These are phyloP conservation scores for Leccinellum luteum DNA, from an alignment of 768 basidiomycete species.

Conservation along the genomic window DNA sequence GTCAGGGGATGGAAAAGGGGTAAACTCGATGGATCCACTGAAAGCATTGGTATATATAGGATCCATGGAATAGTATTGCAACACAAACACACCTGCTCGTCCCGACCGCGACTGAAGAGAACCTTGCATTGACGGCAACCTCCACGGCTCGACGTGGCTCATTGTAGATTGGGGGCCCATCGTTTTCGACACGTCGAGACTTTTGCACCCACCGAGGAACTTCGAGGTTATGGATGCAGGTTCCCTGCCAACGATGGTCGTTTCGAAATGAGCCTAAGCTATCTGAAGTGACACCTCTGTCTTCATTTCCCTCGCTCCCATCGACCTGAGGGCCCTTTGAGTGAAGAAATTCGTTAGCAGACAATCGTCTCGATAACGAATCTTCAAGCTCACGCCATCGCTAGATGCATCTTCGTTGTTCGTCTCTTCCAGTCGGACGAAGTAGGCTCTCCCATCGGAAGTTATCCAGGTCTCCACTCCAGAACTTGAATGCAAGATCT, in stretches of 20 bases:
- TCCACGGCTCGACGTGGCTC: constrained; percentile 66
- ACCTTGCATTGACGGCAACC: constrained; percentile 72
- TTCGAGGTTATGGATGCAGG: constrained; percentile 75
- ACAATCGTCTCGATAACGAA: background rate
- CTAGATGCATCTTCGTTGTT: constrained; percentile 48
- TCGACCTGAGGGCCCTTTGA: constrained; percentile 10
- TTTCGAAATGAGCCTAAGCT: constrained; percentile 6
- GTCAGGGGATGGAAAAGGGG: constrained; percentile 64
- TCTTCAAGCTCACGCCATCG: constrained; percentile 38
- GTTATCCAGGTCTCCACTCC: constrained; percentile 82
- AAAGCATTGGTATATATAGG: background rate
- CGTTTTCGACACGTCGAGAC: constrained; percentile 54
- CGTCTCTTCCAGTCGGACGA: constrained; percentile 58
- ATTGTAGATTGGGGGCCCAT: constrained; percentile 46
- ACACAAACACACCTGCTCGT: constrained; percentile 51
- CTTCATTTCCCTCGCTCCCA: constrained; percentile 6
- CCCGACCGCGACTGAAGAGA: constrained; percentile 82
- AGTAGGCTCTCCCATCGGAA: constrained; percentile 79
- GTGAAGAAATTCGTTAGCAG: constrained; percentile 1
- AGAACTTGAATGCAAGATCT: constrained; percentile 57
- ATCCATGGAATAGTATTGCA: background rate
- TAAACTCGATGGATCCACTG: constrained; percentile 67
- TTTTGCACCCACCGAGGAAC: constrained; percentile 81
- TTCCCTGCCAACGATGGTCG: constrained; percentile 60
- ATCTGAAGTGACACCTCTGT: constrained; percentile 3